phyloP scores from a whole-genome alignment of 2,329 filamentous ascomycete genomes.

The Anthostomella pinea region DNA sequence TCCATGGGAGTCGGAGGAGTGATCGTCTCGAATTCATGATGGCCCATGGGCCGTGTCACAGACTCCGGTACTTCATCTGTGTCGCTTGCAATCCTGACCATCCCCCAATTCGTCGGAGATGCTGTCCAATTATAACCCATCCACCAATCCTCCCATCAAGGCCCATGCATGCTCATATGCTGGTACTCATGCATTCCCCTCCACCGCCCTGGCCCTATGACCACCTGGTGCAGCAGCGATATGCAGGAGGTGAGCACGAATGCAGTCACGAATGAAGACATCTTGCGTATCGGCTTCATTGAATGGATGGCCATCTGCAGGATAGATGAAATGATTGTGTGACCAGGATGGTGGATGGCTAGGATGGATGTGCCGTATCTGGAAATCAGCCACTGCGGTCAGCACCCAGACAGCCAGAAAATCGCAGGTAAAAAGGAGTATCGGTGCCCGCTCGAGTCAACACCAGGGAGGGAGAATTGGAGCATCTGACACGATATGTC shows the following conservation, averaged over 20 bases:
- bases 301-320: conserved; percentile 8
- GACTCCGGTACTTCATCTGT: conserved; percentile 4
- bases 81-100: conserved; percentile 6
- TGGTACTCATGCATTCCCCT: conserved; percentile 9
- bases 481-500: too few species aligned
- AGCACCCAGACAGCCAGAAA: too few species aligned
- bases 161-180: conserved; percentile 12
- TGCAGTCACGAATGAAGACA: conserved; percentile 23
- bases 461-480: too few species aligned
- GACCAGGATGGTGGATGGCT: background rate
- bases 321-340: background rate
- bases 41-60: background rate
- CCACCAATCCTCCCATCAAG: conserved; percentile 9
- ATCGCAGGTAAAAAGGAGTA: too few species aligned
- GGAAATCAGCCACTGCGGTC: too few species aligned
- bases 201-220: conserved; percentile 24
- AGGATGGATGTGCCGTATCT: background rate
- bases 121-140: conserved; percentile 20
- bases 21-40: too few species aligned
- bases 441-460: too few species aligned
- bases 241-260: conserved; percentile 13
- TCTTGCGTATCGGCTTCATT: conserved; percentile 25
- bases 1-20: too few species aligned
- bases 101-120: conserved; percentile 26
- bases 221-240: conserved; percentile 20